Evolutionary conservation across 2,329 filamentous ascomycete species (phyloP).

Genomic region (Myriosclerotinia curreyana): DNA sequence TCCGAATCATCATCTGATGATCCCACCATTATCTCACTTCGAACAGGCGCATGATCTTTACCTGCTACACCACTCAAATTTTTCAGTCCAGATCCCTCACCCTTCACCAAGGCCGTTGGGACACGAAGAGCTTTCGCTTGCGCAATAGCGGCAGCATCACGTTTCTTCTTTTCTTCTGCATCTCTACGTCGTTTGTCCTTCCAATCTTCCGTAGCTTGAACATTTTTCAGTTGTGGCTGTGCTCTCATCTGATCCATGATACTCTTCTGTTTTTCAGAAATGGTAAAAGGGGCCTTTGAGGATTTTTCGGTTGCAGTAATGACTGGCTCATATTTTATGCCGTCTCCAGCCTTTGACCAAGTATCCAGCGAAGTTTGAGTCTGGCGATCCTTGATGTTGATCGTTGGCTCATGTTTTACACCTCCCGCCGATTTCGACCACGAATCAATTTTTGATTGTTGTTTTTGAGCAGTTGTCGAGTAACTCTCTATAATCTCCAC

Average conservation of each 20-base stretch:
- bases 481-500: slow-evolving; percentile 50
- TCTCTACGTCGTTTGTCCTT: slow-evolving; percentile 72
- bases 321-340: slow-evolving; percentile 36
- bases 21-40: slow-evolving; percentile 87
- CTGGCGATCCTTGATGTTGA: slow-evolving; percentile 15
- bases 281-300: neutral
- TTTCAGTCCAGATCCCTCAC: slow-evolving; percentile 75
- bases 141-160: slow-evolving; percentile 70
- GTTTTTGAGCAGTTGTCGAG: slow-evolving; percentile 46
- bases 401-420: slow-evolving; percentile 16
- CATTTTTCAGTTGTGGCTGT: slow-evolving; percentile 22
- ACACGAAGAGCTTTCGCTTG: slow-evolving; percentile 60
- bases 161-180: slow-evolving; percentile 68
- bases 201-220: slow-evolving; percentile 50
- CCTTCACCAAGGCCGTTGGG: slow-evolving; percentile 55
- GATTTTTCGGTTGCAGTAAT: slow-evolving; percentile 3
- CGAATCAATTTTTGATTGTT: slow-evolving; percentile 58
- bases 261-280: slow-evolving; percentile 25
- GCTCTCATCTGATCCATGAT: slow-evolving; percentile 32
- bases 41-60: slow-evolving; percentile 71
- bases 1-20: slow-evolving; percentile 72
- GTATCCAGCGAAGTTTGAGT: slow-evolving; percentile 20
- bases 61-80: slow-evolving; percentile 69
- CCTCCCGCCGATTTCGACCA: slow-evolving; percentile 55
- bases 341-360: slow-evolving; percentile 27